Base-by-base conservation (phyloP, 306 rosid genomes). In the Luffa acutangula region DNA sequence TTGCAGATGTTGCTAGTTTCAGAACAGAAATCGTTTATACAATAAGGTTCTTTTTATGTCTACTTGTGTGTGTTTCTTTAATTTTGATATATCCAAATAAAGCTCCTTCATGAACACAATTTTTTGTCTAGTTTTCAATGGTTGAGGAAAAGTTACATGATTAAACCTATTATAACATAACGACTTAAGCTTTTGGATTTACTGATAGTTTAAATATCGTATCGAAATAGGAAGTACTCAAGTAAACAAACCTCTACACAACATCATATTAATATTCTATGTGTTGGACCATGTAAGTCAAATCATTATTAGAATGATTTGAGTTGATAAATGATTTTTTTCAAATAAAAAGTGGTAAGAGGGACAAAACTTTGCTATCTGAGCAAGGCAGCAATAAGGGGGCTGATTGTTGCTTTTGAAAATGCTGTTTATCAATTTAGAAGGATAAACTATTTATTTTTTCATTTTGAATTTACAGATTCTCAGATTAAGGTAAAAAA, bases 11-110 rank as follows among this genome's bases (percentile, higher is more conserved):
- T 83, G 89, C 90, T 81, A 81, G 86, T 69, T 72, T 81, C 66
- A 82, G 98, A 84, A 79, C 82, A 78, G 83, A 88, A 52, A 91
- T 91, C 67, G 91, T 94, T n/a, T 94, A 92, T 81, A 94, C 97
- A 75, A 87, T 94, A 85, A 94, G 98, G 97, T 92, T 66, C 58
- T 48, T 70, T 59, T 77, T 78, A 2, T 42, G 59, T 5, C 31
- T 41, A 18, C 79, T 76, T 20, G 4, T 75, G 14, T 9, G 63
- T 75, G 43, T 45, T 71, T 71, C 34, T 41, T 69, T 63, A 64
- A 36, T 64, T 64, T 64, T 34, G 21, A 39, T 17, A 43, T 6
- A 66, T 66, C 74, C 41, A 41, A 41, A 66, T 39, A 17, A 64
- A 66, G 20, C 33, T 66, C 11, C 48, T 17, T 17, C 74, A 39